These are phyloP conservation scores for Eleusine indica DNA, from an alignment of 176 grass and related monocot genomes.

Conservation along the genomic window DNA sequence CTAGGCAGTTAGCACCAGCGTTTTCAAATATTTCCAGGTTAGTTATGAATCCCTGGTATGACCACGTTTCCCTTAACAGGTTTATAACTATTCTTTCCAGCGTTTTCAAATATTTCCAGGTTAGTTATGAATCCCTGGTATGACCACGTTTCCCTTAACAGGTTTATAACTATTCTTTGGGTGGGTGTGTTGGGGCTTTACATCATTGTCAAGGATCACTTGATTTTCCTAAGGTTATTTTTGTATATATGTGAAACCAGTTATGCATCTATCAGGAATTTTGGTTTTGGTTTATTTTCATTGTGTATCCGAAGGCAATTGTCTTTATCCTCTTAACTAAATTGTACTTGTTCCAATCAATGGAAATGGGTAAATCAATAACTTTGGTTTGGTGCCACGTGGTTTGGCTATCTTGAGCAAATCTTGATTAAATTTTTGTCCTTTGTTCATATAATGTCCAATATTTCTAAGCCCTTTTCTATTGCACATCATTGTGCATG, in stretches of 20 bases:
- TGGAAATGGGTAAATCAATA: not conserved
- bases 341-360: slow-evolving; percentile 30
- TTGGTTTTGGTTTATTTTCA: slow-evolving; percentile 8
- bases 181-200: too few relatives aligned
- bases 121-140: not conserved
- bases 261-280: slow-evolving; percentile 4
- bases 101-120: not conserved
- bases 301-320: not conserved
- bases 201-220: slow-evolving; percentile 13
- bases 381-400: not conserved
- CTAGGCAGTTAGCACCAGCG: not conserved
- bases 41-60: not conserved
- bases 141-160: not conserved
- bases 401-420: slow-evolving; percentile 1
- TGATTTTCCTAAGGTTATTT: slow-evolving; percentile 11
- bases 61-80: not conserved
- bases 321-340: slow-evolving; percentile 17
- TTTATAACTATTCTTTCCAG: not conserved
- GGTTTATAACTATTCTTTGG: not conserved
- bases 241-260: not conserved
- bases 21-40: not conserved
- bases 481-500: not conserved
- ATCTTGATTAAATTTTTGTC: not conserved
- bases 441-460: slow-evolving; percentile 6
- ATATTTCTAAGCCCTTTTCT: not conserved